Evolutionary conservation across 352 stramenopile genomes (phyloP).

Genomic region (Plasmopara viticola): DNA sequence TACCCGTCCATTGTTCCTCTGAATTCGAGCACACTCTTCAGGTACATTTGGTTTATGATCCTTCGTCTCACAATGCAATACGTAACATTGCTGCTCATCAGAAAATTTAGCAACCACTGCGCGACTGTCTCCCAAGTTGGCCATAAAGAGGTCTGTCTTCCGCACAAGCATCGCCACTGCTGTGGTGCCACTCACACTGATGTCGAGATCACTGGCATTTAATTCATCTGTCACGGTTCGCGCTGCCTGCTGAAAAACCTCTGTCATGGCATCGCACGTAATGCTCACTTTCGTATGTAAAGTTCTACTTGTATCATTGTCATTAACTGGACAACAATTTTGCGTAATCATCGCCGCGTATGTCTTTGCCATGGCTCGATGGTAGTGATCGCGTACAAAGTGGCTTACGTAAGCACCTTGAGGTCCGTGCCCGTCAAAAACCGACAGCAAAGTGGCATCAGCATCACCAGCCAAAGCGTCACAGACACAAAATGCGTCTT

Average conservation of each 20-base stretch:
- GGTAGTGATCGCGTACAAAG: slow-evolving; percentile 63
- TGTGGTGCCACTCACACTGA: slow-evolving; percentile 73
- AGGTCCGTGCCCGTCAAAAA: slow-evolving; percentile 73
- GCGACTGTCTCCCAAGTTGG: slow-evolving; percentile 72
- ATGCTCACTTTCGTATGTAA: slow-evolving; percentile 18
- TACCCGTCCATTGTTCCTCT: slow-evolving; percentile 64
- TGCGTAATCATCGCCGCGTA: slow-evolving; percentile 30
- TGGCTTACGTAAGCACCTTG: slow-evolving; percentile 74
- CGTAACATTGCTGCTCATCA: slow-evolving; percentile 30
- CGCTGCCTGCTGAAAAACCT: slow-evolving; percentile 49
- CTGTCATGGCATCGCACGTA: slow-evolving; percentile 34
- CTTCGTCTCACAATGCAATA: slow-evolving; percentile 51
- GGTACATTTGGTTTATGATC: slow-evolving; percentile 79
- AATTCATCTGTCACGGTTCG: slow-evolving; percentile 36
- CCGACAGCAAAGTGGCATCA: slow-evolving; percentile 53
- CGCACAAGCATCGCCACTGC: slow-evolving; percentile 55
- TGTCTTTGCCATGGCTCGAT: slow-evolving; percentile 37
- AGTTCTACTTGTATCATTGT: background rate
- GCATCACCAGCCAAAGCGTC: slow-evolving; percentile 43
- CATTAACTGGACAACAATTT: background rate
- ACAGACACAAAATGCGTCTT: slow-evolving; percentile 64
- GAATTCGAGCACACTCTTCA: slow-evolving; percentile 62
- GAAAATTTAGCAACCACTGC: slow-evolving; percentile 45
- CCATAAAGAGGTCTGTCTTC: slow-evolving; percentile 57
- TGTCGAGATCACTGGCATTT: slow-evolving; percentile 48